Evolutionary conservation across 2,329 filamentous ascomycete genomes (phyloP).

Genomic region (Penicillium sp.): DNA sequence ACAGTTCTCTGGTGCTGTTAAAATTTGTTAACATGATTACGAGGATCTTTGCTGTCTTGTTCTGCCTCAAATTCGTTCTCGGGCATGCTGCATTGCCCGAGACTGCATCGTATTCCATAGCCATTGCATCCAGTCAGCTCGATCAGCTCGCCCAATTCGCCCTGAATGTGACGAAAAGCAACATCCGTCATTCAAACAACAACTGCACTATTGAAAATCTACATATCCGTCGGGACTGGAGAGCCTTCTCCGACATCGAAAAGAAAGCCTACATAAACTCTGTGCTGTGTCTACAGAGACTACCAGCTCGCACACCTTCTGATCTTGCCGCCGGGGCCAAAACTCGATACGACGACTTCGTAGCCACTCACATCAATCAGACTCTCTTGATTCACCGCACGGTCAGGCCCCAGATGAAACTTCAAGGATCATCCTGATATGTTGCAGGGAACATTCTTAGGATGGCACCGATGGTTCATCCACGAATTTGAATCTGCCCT

Average conservation of each 20-base stretch:
- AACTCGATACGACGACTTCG: conserved; percentile 52
- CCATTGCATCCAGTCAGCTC: neutral
- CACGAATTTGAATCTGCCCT: conserved; percentile 32
- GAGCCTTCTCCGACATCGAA: conserved; percentile 32
- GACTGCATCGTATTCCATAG: neutral
- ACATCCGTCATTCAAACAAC: neutral
- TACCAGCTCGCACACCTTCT: conserved; percentile 37
- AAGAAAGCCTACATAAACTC: conserved; percentile 46
- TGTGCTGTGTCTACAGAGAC: conserved; percentile 46
- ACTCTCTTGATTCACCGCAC: conserved; percentile 46
- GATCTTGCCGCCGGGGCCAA: conserved; percentile 44
- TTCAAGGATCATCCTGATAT: conserved; percentile 21
- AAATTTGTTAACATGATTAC: neutral
- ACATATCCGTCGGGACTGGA: conserved; percentile 22
- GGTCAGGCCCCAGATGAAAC: conserved; percentile 8
- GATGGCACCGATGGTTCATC: conserved; percentile 37
- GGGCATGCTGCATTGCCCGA: conserved; percentile 28
- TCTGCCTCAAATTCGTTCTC: neutral
- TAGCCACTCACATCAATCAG: conserved; percentile 50
- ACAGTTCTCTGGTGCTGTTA: neutral
- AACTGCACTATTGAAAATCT: conserved; percentile 11
- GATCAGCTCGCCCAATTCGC: neutral
- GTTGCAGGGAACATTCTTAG: conserved; percentile 21
- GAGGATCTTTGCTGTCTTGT: neutral
- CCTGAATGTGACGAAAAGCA: neutral